Evolutionary conservation across 2,329 filamentous ascomycete species (phyloP).

Genomic region (Colletotrichum sp.): DNA sequence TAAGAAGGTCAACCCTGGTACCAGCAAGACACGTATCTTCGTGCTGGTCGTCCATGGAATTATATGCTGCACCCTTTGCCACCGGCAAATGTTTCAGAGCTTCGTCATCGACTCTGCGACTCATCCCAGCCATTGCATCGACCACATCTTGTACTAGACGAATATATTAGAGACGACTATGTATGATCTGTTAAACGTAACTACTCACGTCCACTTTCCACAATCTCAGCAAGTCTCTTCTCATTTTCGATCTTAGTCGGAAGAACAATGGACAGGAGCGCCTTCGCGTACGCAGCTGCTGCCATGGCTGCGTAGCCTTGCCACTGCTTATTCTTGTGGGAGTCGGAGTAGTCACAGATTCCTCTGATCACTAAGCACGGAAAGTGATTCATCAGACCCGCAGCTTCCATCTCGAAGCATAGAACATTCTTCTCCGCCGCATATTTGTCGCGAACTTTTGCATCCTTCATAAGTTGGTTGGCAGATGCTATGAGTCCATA

Average conservation of each 20-base stretch:
- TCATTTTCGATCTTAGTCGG: constrained; percentile 19
- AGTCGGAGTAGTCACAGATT: constrained; percentile 45
- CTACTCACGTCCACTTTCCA: background rate
- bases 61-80: constrained; percentile 27
- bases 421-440: constrained; percentile 3
- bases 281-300: constrained; percentile 32
- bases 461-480: constrained; percentile 42
- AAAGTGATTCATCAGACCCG: constrained; percentile 15
- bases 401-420: constrained; percentile 31
- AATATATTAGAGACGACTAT: background rate
- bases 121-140: too few species aligned
- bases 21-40: constrained; percentile 28
- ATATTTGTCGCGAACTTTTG: constrained; percentile 31
- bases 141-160: too few species aligned
- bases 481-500: constrained; percentile 34
- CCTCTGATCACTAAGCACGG: constrained; percentile 42
- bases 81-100: background rate
- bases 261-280: constrained; percentile 9
- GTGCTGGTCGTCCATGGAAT: constrained; percentile 31
- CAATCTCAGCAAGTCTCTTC: background rate
- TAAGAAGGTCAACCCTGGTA: constrained; percentile 30
- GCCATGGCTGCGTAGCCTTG: constrained; percentile 38
- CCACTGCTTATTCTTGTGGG: constrained; percentile 42
- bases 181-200: too few species aligned
- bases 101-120: background rate